Percentiles rank a stretch among this genome's conserved stretches.
These are phyloP conservation scores for Durio zibethinus DNA, from an alignment of 345 rosid genomes.

Conservation along the genomic window DNA sequence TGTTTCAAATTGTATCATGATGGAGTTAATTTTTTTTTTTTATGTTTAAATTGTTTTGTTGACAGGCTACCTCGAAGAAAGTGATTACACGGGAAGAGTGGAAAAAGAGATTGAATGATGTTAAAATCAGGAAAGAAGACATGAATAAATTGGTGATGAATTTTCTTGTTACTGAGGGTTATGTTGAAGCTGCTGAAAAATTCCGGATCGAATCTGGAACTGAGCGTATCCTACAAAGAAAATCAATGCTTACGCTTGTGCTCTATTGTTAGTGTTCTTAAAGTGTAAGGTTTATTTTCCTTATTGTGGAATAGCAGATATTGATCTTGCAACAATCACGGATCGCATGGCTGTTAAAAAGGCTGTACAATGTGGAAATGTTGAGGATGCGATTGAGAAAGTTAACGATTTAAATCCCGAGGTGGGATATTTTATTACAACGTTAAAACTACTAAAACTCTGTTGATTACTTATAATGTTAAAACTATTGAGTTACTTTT, in stretches of 20 bases:
- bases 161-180: slow-evolving; percentile 96
- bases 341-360: slow-evolving; percentile 98
- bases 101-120: slow-evolving; percentile 90
- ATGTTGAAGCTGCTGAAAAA: slow-evolving; percentile 90
- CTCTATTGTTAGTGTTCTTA: not conserved
- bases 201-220: slow-evolving; percentile 93
- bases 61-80: slow-evolving; percentile 66
- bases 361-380: slow-evolving; percentile 93
- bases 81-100: slow-evolving; percentile 80
- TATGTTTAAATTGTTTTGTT: not conserved
- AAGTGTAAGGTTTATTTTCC: slow-evolving; percentile 23
- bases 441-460: not conserved
- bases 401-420: not conserved
- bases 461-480: not conserved
- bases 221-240: slow-evolving; percentile 64
- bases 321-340: slow-evolving; percentile 85
- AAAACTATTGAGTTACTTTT: not conserved
- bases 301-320: slow-evolving; percentile 76
- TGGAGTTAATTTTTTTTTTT: not conserved
- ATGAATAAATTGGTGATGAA: slow-evolving; percentile 98
- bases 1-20: no score
- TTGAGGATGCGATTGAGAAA: slow-evolving; percentile 93
- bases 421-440: not conserved
- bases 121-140: slow-evolving; percentile 86
- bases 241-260: not conserved